These are phyloP conservation scores for Chrysosphaeria jannelii DNA, from an alignment of 2,329 filamentous ascomycete species.

Conservation along the genomic window DNA sequence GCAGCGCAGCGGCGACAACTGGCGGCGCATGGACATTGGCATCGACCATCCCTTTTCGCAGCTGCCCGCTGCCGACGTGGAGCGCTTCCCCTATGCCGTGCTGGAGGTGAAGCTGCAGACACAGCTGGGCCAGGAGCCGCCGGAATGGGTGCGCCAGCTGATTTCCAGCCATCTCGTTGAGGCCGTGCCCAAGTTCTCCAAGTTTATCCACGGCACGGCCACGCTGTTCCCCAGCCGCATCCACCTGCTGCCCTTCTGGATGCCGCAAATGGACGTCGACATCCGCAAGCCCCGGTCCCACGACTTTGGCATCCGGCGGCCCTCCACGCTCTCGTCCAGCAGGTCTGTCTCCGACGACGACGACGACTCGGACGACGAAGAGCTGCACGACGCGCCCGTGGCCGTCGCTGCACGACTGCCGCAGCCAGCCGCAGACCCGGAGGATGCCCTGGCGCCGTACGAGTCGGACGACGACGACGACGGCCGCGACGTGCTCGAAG, in stretches of 20 bases:
- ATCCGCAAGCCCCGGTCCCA: conserved; percentile 79
- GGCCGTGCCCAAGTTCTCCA: conserved; percentile 97
- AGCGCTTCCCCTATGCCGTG: conserved; percentile 83
- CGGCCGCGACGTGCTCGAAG: conserved; percentile 20
- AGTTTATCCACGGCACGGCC: conserved; percentile 90
- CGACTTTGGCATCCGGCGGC: conserved; percentile 68
- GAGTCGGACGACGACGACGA: conserved; percentile 59
- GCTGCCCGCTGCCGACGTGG: conserved; percentile 55
- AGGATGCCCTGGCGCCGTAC: conserved; percentile 71
- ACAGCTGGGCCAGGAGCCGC: conserved; percentile 77
- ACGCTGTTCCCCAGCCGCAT: conserved; percentile 68
- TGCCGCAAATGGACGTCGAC: conserved; percentile 93
- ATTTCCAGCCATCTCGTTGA: conserved; percentile 86
- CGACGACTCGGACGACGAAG: conserved; percentile 35
- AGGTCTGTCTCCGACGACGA: conserved; percentile 29
- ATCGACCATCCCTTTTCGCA: conserved; percentile 88
- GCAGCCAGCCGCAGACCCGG: conserved; percentile 25
- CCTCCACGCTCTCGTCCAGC: conserved; percentile 49
- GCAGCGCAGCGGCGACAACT: conserved; percentile 54
- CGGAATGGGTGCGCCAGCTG: conserved; percentile 85
- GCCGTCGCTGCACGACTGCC: conserved; percentile 5
- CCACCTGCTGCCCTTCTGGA: conserved; percentile 81
- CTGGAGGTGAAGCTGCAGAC: conserved; percentile 96
- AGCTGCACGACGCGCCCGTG: conserved; percentile 10
- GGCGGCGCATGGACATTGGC: conserved; percentile 90